Percentiles rank a stretch among this genome's conserved stretches.
phyloP scores from a whole-genome alignment of 352 stramenopile genomes.

The Peronospora tabacina region DNA sequence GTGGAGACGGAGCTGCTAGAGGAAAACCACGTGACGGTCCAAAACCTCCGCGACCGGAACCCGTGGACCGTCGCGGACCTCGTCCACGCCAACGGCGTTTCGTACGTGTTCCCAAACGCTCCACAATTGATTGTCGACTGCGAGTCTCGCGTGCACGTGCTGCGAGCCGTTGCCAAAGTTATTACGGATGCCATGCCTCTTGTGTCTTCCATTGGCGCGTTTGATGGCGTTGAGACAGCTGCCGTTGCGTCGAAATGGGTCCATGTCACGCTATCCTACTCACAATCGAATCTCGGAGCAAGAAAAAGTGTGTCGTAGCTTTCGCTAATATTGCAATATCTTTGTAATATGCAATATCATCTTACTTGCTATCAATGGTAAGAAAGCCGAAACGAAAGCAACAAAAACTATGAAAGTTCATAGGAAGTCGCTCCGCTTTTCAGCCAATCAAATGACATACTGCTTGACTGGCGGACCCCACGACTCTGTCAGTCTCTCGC shows the following conservation, averaged over 20 bases:
- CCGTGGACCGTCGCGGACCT: slow-evolving; percentile 55
- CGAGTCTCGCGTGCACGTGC: slow-evolving; percentile 41
- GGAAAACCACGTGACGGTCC: slow-evolving; percentile 18
- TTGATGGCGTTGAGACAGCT: slow-evolving; percentile 15
- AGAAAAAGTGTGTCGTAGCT: too few species aligned
- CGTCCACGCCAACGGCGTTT: slow-evolving; percentile 37
- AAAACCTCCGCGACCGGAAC: slow-evolving; percentile 21
- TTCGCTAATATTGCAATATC: too few species aligned
- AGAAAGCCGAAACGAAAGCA: too few species aligned
- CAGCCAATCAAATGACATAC: slow-evolving; percentile 9
- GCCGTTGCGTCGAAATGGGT: slow-evolving; percentile 31
- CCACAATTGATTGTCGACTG: slow-evolving; percentile 49
- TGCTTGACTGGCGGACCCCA: slow-evolving; percentile 11
- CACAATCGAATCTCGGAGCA: slow-evolving; percentile 14
- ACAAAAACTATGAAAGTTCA: too few species aligned
- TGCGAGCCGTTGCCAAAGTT: slow-evolving; percentile 60
- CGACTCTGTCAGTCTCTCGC: background rate
- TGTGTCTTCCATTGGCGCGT: slow-evolving; percentile 38
- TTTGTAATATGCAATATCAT: too few species aligned
- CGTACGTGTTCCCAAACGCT: slow-evolving; percentile 55
- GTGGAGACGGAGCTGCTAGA: slow-evolving; percentile 34
- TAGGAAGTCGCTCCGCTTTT: too few species aligned
- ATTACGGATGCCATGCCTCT: slow-evolving; percentile 70
- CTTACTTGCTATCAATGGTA: too few species aligned
- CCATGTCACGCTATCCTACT: slow-evolving; percentile 33